Evolutionary conservation across 2,329 filamentous ascomycete species (phyloP), one percentile per base, ranked within the genome.

Genomic region (Exophiala alcalophila): DNA sequence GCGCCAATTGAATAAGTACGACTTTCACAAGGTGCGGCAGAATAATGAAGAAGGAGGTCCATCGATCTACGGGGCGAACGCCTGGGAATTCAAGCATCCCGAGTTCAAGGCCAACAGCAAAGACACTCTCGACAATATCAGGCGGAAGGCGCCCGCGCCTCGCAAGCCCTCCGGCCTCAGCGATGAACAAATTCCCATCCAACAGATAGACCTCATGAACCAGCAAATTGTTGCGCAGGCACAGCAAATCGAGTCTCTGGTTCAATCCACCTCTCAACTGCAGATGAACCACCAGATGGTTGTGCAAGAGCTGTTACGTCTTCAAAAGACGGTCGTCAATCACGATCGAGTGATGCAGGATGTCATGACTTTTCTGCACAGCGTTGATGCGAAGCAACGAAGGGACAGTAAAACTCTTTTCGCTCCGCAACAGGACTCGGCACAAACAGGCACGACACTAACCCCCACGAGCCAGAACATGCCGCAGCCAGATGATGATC

Each of bases 81-180:
- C 84, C 9, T 94, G 87, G 87, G 92, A 98, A 62, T 98, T 98
- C 64, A 94, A 92, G 63, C 92, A 98, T 60, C 91, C 91, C 9
- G 89, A 95, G 59, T 98, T 98, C 70, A 86, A 89, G 57, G 84
- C 86, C 53, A 91, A 96, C 66, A 94, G 91, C 67, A 96, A 96
- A 65, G 89, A 96, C 61, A 92, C 89, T 31, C 74, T 98, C 33
- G 92, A 98, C 60, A 97, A 96, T 56, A 98, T 98, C 59, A 81
- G 89, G 58, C 78, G 92, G 56, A 98, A 98, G 69, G 91, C 92
- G 2, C 92, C 92, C 0, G 89, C 91, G 2, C 86, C 91, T 3
- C 76, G 91, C 53, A 97, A 96, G 62, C 66, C 76, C 21, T 70
- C 70, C 43, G 77, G 78, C 53, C 69, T 70, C 12, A 83, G 82